Percentiles rank a stretch among this genome's conserved stretches.
Evolutionary conservation across 129 eudicot species (phyloP).

Genomic region (carrot (Daucus carota)): DH1_v3.0 NC_030385.2:40425001-40425500

Average conservation of each 20-base stretch:
- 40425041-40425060: neutral
- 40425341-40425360: conserved; percentile 1
- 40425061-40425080: too few species aligned
- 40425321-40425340: neutral
- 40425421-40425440: conserved; percentile 1
- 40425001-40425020: neutral
- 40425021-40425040: neutral
- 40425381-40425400: conserved; percentile 1
- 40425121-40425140: too few species aligned
- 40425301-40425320: neutral
- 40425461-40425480: neutral
- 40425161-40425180: neutral
- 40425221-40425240: neutral
- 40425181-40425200: too few species aligned
- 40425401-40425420: neutral
- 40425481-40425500: conserved; percentile 3
- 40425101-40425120: too few species aligned
- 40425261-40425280: neutral
- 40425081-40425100: neutral
- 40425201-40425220: neutral
- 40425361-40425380: neutral
- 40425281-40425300: neutral
- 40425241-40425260: neutral
- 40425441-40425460: neutral
- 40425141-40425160: neutral